Evolutionary conservation across 768 basidiomycete species (phyloP).

Genomic region (Crassisporium funariophilum): DNA sequence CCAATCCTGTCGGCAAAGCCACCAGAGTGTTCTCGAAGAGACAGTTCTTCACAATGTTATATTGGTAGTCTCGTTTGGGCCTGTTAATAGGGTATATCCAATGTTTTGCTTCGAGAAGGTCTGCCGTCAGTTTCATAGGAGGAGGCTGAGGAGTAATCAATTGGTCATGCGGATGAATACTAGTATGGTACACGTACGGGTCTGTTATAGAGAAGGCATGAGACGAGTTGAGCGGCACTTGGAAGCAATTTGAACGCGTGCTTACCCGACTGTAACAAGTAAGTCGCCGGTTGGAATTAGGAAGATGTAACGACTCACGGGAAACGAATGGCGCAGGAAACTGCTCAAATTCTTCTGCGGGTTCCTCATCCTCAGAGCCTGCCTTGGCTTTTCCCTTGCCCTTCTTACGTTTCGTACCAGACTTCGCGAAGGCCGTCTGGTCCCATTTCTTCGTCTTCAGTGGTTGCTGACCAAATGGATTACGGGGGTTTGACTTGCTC

Average conservation of each 20-base stretch:
- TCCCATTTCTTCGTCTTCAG: slow-evolving; percentile 88
- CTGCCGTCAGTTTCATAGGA: slow-evolving; percentile 76
- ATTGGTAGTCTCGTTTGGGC: slow-evolving; percentile 91
- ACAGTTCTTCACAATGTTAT: slow-evolving; percentile 83
- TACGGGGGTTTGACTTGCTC: slow-evolving; percentile 44
- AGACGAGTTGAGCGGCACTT: too few relatives aligned
- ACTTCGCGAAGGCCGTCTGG: slow-evolving; percentile 83
- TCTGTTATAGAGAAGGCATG: background rate
- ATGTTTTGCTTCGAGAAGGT: slow-evolving; percentile 76
- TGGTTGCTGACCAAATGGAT: slow-evolving; percentile 55
- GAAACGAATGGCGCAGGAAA: slow-evolving; percentile 79
- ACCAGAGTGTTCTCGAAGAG: slow-evolving; percentile 94
- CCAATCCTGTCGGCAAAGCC: slow-evolving; percentile 92
- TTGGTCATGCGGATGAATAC: background rate
- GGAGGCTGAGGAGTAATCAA: slow-evolving; percentile 50
- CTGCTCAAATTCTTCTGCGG: slow-evolving; percentile 73
- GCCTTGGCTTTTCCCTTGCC: slow-evolving; percentile 47
- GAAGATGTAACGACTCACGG: slow-evolving; percentile 44
- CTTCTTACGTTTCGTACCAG: slow-evolving; percentile 68
- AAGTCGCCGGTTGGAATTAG: background rate
- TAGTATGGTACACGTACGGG: slow-evolving; percentile 3
- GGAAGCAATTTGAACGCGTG: too few relatives aligned
- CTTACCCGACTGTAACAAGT: slow-evolving; percentile 53
- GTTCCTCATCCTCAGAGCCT: slow-evolving; percentile 58
- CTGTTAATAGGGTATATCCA: slow-evolving; percentile 94